These are phyloP conservation scores for Russula brevipes DNA, from an alignment of 768 basidiomycete species.

Conservation along the genomic window DNA sequence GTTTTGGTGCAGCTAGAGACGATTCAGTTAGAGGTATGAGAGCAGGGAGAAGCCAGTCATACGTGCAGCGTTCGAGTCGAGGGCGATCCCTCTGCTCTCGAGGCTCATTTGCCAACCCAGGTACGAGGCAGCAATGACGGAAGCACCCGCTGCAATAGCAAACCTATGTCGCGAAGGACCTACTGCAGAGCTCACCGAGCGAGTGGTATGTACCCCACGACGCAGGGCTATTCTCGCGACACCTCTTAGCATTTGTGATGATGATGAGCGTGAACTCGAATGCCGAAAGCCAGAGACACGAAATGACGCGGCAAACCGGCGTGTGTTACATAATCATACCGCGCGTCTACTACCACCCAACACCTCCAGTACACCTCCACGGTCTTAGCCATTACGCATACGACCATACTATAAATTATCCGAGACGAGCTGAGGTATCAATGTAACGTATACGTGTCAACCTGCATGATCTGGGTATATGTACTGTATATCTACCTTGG, in stretches of 20 bases:
- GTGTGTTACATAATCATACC: too few species aligned
- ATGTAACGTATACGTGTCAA: too few species aligned
- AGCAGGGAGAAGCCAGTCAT: neutral
- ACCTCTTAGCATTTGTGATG: constrained; percentile 19
- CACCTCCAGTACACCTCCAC: too few species aligned
- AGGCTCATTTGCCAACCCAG: constrained; percentile 31
- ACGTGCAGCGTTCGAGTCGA: constrained; percentile 26
- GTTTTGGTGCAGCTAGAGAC: constrained; percentile 14
- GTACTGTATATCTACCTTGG: neutral
- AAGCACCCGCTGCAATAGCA: constrained; percentile 30
- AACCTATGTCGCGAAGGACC: constrained; percentile 20
- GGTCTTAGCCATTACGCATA: too few species aligned
- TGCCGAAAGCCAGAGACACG: neutral
- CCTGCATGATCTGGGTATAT: too few species aligned
- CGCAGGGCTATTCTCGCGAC: constrained; percentile 14
- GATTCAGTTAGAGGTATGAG: constrained; percentile 14
- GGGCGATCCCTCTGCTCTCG: constrained; percentile 25
- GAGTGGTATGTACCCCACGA: constrained; percentile 20
- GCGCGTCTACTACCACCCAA: too few species aligned
- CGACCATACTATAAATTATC: too few species aligned
- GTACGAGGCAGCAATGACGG: constrained; percentile 33
- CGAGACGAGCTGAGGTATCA: too few species aligned
- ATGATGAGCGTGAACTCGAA: neutral
- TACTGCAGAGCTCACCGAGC: neutral
- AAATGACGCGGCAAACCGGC: neutral